Conservation (phyloP, 2,329 filamentous ascomycete genomes). For the Hyphodiscus sp. region DNA sequence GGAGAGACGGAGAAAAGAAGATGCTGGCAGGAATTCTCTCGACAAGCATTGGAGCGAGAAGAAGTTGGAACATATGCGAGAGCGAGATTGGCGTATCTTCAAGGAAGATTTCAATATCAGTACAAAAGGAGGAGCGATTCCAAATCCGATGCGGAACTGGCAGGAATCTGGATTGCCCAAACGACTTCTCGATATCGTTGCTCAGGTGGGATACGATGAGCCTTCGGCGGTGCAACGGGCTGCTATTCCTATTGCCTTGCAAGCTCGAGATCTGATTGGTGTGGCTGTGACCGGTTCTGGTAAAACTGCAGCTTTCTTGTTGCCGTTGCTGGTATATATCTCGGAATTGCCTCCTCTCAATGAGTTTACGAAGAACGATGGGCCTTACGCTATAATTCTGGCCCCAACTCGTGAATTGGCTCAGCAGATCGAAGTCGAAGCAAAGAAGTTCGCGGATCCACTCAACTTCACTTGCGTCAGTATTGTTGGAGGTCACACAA, state of each 20-base stretch:
- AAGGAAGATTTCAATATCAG: constrained; percentile 98
- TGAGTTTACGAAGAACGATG: constrained; percentile 84
- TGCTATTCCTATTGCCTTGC: constrained; percentile 89
- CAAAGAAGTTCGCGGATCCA: constrained; percentile 82
- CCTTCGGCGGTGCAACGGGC: constrained; percentile 89
- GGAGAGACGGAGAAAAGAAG: constrained; percentile 70
- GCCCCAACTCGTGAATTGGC: constrained; percentile 95
- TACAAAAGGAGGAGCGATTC: constrained; percentile 86
- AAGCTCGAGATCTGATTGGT: constrained; percentile 92
- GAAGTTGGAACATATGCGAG: constrained; percentile 84
- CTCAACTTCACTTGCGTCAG: constrained; percentile 93
- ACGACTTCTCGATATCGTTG: constrained; percentile 72
- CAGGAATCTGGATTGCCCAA: constrained; percentile 74
- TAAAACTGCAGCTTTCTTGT: constrained; percentile 92
- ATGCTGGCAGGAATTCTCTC: constrained; percentile 65
- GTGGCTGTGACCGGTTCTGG: constrained; percentile 97
- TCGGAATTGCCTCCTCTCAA: constrained; percentile 79
- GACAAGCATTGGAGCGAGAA: constrained; percentile 98
- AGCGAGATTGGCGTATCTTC: constrained; percentile 98
- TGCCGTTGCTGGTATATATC: constrained; percentile 92
- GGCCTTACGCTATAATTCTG: constrained; percentile 93
- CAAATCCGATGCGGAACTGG: constrained; percentile 96
- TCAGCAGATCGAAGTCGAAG: constrained; percentile 93
- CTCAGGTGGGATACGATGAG: constrained; percentile 82
- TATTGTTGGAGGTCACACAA: constrained; percentile 93